Percentiles rank a stretch among this genome's conserved stretches.
phyloP scores from a whole-genome alignment of 2,329 filamentous ascomycete genomes.

The Aspergillus jensenii region DNA sequence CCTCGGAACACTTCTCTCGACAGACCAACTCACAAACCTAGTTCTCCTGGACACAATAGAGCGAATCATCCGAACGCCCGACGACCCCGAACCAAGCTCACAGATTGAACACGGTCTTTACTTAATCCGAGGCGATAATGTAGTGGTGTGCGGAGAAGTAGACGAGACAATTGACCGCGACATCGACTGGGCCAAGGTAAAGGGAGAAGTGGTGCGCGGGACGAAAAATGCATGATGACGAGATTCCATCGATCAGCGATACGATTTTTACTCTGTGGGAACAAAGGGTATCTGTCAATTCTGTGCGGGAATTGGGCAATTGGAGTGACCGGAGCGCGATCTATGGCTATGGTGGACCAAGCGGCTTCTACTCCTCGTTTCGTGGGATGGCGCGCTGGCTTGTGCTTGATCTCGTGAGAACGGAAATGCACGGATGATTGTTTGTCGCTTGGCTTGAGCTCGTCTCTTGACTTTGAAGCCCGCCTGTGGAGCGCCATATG shows the following conservation, averaged over 20 bases:
- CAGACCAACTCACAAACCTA: slow-evolving; percentile 90
- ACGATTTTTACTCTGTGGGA: neutral
- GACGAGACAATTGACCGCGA: slow-evolving; percentile 85
- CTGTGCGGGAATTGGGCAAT: neutral
- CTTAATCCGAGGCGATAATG: slow-evolving; percentile 90
- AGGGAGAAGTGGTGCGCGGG: slow-evolving; percentile 76
- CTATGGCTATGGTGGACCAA: neutral
- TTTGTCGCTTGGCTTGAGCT: neutral
- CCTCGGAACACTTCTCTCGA: slow-evolving; percentile 77
- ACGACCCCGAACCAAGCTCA: slow-evolving; percentile 77
- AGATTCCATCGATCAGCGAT: neutral
- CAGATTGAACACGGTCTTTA: slow-evolving; percentile 85
- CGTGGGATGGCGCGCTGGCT: slow-evolving; percentile 5
- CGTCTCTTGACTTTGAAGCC: neutral
- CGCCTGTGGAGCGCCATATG: neutral
- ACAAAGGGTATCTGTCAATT: neutral
- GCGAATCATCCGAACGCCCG: slow-evolving; percentile 81
- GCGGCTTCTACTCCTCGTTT: neutral
- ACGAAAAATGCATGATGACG: slow-evolving; percentile 69
- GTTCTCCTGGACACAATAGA: slow-evolving; percentile 82
- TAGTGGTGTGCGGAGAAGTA: slow-evolving; percentile 83
- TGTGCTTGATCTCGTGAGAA: slow-evolving; percentile 2
- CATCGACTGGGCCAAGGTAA: slow-evolving; percentile 91
- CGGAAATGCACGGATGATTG: neutral
- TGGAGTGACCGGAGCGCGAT: neutral